Percentiles rank a stretch among this genome's conserved stretches.
These are phyloP conservation scores for Verticillium longisporum DNA, from an alignment of 2,329 filamentous ascomycete genomes.

Conservation along the genomic window DNA sequence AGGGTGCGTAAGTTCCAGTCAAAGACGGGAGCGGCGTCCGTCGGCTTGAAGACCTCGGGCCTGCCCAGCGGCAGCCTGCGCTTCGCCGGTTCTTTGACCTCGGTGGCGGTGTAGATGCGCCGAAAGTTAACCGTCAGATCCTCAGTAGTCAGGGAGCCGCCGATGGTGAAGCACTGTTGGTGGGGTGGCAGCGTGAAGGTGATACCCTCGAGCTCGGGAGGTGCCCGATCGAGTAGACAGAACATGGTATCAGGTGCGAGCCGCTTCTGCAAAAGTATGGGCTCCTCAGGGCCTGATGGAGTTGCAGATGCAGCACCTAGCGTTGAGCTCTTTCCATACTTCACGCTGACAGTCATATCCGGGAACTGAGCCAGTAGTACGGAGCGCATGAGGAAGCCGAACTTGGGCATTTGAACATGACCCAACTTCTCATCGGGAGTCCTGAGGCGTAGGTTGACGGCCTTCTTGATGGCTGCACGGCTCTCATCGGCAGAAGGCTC, in stretches of 20 bases:
- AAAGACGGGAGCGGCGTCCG: no score
- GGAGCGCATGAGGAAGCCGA: conserved; percentile 31
- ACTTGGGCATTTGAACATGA: conserved; percentile 16
- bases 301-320: no score
- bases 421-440: not conserved
- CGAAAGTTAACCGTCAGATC: no score
- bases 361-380: conserved; percentile 28
- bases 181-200: conserved; percentile 23
- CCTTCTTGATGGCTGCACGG: conserved; percentile 16
- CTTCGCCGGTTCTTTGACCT: no score
- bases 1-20: not conserved
- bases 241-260: conserved; percentile 14
- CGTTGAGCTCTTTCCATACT: conserved; percentile 16
- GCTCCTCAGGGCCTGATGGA: no score
- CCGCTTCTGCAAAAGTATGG: conserved; percentile 1
- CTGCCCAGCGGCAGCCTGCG: no score
- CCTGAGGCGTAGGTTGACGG: conserved; percentile 21
- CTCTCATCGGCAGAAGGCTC: conserved; percentile 15
- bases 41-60: no score
- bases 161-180: conserved; percentile 24
- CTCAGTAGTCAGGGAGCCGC: conserved; percentile 8
- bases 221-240: conserved; percentile 17
- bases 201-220: no score
- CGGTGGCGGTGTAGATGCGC: no score
- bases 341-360: conserved; percentile 19